phyloP scores from a whole-genome alignment of 1,284 basidiomycete species.

The Leccinum pachyderme region DNA sequence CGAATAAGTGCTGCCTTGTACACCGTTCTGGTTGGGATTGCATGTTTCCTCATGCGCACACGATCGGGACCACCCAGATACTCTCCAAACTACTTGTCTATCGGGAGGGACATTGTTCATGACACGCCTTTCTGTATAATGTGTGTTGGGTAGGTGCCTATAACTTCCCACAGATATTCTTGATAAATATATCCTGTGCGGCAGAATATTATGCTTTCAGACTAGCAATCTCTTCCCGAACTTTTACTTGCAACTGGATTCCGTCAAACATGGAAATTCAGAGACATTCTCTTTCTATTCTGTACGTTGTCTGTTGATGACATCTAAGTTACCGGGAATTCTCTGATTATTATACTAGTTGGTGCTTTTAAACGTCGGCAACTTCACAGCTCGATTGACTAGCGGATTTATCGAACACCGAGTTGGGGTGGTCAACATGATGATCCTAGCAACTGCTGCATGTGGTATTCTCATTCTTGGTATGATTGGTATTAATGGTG shows the following conservation, averaged over 20 bases:
- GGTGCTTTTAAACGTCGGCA: not conserved
- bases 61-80: not conserved
- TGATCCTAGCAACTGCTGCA: not conserved
- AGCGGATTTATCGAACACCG: not conserved
- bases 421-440: not conserved
- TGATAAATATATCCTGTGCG: not conserved
- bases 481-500: not conserved
- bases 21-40: not conserved
- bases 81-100: not conserved
- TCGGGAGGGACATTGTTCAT: not conserved
- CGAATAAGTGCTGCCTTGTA: not conserved
- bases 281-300: not conserved
- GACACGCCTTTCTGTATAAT: not conserved
- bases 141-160: not conserved
- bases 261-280: not conserved
- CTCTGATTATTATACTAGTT: not conserved
- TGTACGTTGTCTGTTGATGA: not conserved
- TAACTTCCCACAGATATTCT: not conserved
- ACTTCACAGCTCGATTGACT: not conserved
- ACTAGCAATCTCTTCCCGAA: not conserved
- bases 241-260: not conserved
- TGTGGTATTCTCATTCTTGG: not conserved
- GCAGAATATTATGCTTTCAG: not conserved
- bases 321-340: not conserved
- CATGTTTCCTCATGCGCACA: not conserved